These are phyloP conservation scores for Termitomyces heimii DNA, from an alignment of 768 basidiomycete species.

Conservation along the genomic window DNA sequence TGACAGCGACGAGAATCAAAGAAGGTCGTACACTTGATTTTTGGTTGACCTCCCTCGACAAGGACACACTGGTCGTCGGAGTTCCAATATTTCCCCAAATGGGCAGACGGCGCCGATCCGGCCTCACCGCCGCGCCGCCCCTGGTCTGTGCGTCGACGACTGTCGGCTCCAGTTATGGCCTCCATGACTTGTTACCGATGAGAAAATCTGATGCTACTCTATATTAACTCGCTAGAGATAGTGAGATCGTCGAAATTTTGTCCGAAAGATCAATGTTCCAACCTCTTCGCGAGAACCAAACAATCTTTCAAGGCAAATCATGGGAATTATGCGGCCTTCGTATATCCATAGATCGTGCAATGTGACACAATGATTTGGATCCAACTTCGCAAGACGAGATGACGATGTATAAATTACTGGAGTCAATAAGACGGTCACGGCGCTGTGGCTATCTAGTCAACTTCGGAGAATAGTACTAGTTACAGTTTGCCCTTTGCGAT, in stretches of 20 bases:
- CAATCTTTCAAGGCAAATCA: background rate
- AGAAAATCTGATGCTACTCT: background rate
- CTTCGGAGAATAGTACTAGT: background rate
- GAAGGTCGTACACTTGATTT: slow-evolving; percentile 10
- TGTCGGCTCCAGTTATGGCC: background rate
- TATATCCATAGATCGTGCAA: background rate
- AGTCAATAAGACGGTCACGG: background rate
- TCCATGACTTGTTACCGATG: background rate
- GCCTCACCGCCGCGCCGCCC: slow-evolving; percentile 2
- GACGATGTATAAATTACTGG: background rate
- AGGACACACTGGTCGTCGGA: slow-evolving; percentile 15
- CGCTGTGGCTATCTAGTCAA: background rate
- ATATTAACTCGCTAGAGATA: background rate
- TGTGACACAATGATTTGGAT: background rate
- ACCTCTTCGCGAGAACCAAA: background rate
- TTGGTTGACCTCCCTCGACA: slow-evolving; percentile 5
- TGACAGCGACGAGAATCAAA: background rate
- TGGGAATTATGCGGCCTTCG: background rate
- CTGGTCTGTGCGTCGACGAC: slow-evolving; percentile 13
- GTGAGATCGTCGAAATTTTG: background rate
- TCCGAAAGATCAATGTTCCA: background rate
- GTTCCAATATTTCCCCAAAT: slow-evolving; percentile 23
- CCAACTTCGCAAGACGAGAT: background rate
- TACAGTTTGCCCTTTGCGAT: background rate
- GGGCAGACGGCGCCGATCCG: slow-evolving; percentile 12